A percentile compares a stretch with the other conserved stretches of the same genome.
phyloP scores from a whole-genome alignment of 2,329 filamentous ascomycete species.

The Cadophora sp. region DNA sequence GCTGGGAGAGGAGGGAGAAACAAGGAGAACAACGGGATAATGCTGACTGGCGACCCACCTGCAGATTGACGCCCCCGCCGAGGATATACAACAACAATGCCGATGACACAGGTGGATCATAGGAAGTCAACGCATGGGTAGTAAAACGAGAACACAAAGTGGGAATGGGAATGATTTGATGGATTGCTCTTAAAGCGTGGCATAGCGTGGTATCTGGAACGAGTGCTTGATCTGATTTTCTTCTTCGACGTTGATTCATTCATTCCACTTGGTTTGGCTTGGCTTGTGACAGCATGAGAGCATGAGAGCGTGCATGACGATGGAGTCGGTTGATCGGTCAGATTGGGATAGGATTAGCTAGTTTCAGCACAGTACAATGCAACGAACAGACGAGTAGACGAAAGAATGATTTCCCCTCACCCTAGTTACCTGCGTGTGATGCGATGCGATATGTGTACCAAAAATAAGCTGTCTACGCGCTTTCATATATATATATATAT shows the following conservation, averaged over 20 bases:
- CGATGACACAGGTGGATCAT: background rate
- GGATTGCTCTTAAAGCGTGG: background rate
- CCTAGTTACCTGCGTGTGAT: too few species aligned
- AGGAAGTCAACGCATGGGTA: background rate
- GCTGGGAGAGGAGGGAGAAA: background rate
- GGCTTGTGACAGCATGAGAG: background rate
- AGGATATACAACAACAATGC: background rate
- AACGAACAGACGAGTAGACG: background rate
- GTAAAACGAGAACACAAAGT: background rate
- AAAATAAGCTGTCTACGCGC: too few species aligned
- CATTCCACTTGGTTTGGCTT: background rate
- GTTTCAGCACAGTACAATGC: too few species aligned
- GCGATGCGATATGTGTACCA: too few species aligned
- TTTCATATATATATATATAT: too few species aligned
- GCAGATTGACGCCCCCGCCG: conserved; percentile 17
- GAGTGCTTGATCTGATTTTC: background rate
- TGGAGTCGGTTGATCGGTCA: background rate
- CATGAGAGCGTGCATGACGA: conserved; percentile 5
- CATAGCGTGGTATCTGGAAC: background rate
- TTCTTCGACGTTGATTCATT: background rate
- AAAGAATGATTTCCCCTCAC: too few species aligned
- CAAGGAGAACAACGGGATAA: background rate
- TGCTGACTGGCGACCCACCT: background rate
- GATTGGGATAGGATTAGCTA: background rate
- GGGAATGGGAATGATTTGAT: background rate